Percentiles rank a stretch among this genome's conserved stretches.
These are phyloP conservation scores for Selaginella moellendorffii DNA, from an alignment of 75 land plant genomes.

Conservation along the genomic window DNA sequence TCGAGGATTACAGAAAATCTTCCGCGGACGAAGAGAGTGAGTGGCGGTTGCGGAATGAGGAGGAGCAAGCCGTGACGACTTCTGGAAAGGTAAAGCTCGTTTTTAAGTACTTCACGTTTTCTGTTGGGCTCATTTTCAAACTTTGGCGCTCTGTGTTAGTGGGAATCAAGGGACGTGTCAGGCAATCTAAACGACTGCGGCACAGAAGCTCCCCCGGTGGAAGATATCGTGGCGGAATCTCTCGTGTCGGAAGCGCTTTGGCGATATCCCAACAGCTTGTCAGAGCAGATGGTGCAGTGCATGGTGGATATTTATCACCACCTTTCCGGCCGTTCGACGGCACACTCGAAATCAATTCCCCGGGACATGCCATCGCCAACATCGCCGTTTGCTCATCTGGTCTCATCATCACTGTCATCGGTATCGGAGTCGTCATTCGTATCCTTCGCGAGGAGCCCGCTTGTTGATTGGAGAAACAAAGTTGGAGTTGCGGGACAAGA, in stretches of 20 bases:
- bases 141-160: too few species aligned
- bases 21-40: not conserved
- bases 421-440: conserved; percentile 44
- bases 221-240: too few species aligned
- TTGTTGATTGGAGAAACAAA: conserved; percentile 30
- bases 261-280: conserved; percentile 53
- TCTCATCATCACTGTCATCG: conserved; percentile 42
- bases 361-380: conserved; percentile 26
- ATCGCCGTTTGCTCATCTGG: conserved; percentile 39
- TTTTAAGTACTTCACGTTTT: not conserved
- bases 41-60: not conserved
- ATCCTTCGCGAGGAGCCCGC: conserved; percentile 41
- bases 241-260: too few species aligned
- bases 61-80: not conserved
- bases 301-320: conserved; percentile 75
- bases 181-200: too few species aligned
- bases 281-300: conserved; percentile 78
- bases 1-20: not conserved
- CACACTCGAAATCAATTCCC: not conserved
- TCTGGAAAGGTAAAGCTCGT: not conserved
- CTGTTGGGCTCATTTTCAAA: not conserved
- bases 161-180: too few species aligned
- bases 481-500: conserved; percentile 33
- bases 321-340: conserved; percentile 43
- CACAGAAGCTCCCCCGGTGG: too few species aligned